Evolutionary conservation across 768 basidiomycete genomes (phyloP).

Genomic region (Phlebiopsis gigantea): DNA sequence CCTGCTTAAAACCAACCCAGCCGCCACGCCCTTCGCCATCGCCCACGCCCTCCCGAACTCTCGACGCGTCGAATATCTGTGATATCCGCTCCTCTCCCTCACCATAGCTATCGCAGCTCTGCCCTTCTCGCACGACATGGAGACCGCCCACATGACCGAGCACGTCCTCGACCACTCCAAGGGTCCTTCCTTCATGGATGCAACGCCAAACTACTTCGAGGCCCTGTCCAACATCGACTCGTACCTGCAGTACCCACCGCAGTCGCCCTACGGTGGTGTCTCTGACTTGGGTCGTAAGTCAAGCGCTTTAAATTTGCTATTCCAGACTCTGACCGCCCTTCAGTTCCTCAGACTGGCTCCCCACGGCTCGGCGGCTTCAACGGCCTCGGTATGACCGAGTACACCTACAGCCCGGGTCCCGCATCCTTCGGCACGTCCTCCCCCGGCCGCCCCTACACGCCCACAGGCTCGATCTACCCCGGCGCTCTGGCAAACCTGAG

Average conservation of each 20-base stretch:
- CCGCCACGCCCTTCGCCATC: constrained; percentile 11
- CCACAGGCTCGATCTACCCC: constrained; percentile 63
- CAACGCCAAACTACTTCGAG: constrained; percentile 38
- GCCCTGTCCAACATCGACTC: constrained; percentile 36
- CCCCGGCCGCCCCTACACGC: constrained; percentile 63
- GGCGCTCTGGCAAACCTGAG: constrained; percentile 69
- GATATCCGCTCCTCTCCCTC: constrained; percentile 11
- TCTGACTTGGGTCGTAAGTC: constrained; percentile 57
- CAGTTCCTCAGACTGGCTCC: constrained; percentile 50
- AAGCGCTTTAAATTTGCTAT: constrained; percentile 9
- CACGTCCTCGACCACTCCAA: constrained; percentile 45
- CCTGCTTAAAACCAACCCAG: constrained; percentile 1
- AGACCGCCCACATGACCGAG: constrained; percentile 38
- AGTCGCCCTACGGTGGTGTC: constrained; percentile 52
- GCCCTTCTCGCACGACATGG: constrained; percentile 30
- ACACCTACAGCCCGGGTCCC: constrained; percentile 49
- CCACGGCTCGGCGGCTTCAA: constrained; percentile 55
- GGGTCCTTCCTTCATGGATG: constrained; percentile 46
- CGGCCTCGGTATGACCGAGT: constrained; percentile 54
- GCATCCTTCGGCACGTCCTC: constrained; percentile 45
- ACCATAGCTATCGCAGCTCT: constrained; percentile 14
- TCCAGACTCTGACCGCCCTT: constrained; percentile 5
- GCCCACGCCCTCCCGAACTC: constrained; percentile 5
- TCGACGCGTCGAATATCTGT: constrained; percentile 17
- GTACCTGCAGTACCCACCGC: constrained; percentile 64